Evolutionary conservation across 306 rosid genomes (phyloP).

Genomic region (Rosa rugosa): DNA sequence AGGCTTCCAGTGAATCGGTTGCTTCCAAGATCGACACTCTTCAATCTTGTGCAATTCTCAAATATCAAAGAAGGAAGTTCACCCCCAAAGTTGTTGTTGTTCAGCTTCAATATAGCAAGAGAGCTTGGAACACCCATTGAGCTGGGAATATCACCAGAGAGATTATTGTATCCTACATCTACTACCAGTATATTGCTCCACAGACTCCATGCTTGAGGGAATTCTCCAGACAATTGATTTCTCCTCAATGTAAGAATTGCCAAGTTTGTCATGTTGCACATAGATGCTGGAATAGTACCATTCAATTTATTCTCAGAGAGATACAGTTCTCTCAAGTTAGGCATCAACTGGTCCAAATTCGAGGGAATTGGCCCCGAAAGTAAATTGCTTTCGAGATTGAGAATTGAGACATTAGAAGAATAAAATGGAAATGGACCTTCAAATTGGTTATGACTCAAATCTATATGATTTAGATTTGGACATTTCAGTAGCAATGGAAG

Average conservation of each 20-base stretch:
- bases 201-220: not conserved
- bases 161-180: not conserved
- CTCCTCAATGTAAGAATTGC: not conserved
- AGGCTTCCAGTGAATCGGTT: not conserved
- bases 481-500: not conserved
- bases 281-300: not conserved
- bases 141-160: not conserved
- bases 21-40: not conserved
- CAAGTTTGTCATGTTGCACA: not conserved
- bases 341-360: not conserved
- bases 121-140: not conserved
- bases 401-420: accelerated
- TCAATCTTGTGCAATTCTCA: not conserved
- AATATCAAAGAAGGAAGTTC: not conserved
- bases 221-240: not conserved
- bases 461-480: not conserved
- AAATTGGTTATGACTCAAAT: not conserved
- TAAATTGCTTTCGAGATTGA: not conserved
- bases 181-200: not conserved
- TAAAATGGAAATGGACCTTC: not conserved
- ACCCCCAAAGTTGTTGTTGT: not conserved
- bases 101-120: not conserved
- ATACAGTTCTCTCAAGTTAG: not conserved
- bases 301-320: not conserved
- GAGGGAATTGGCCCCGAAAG: not conserved